A percentile compares a stretch with the other conserved stretches of the same genome.
Conservation (phyloP, 2,329 filamentous ascomycete genomes). For the Claviceps cyperi region DNA sequence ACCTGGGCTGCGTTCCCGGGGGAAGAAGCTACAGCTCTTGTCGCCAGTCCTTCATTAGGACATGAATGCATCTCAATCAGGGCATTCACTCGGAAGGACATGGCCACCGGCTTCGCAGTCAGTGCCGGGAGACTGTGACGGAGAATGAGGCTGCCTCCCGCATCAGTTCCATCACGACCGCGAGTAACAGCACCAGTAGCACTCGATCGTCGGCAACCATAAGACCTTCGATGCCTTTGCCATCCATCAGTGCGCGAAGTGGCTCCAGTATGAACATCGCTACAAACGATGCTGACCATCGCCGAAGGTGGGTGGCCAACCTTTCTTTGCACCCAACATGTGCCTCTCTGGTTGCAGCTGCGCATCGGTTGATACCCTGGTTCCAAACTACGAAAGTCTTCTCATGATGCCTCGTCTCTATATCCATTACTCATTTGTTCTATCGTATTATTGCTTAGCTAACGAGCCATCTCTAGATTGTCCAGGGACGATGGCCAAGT, state of each 20-base stretch:
- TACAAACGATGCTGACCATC: conserved; percentile 29
- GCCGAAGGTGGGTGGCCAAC: conserved; percentile 21
- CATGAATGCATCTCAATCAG: conserved; percentile 15
- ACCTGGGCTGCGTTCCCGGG: background rate
- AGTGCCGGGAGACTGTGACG: conserved; percentile 44
- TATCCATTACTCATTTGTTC: background rate
- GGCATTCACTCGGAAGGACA: conserved; percentile 13
- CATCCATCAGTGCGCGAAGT: conserved; percentile 13
- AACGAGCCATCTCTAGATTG: conserved; percentile 10
- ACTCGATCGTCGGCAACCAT: conserved; percentile 52
- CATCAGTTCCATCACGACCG: conserved; percentile 31
- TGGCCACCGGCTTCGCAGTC: conserved; percentile 18
- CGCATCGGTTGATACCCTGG: background rate
- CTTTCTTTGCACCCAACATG: background rate
- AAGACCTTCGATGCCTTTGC: conserved; percentile 28
- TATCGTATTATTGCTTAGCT: background rate
- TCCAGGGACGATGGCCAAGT: conserved; percentile 27
- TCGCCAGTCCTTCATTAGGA: conserved; percentile 13
- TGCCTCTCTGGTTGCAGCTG: background rate
- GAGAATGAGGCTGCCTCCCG: conserved; percentile 49
- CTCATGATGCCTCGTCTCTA: background rate
- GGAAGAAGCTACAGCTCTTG: background rate
- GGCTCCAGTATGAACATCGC: conserved; percentile 16
- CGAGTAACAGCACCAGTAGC: conserved; percentile 45
- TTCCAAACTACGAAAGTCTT: background rate